Conservation (phyloP, 148 eudicot genomes). For the Rhododendron ferrugineum region DNA sequence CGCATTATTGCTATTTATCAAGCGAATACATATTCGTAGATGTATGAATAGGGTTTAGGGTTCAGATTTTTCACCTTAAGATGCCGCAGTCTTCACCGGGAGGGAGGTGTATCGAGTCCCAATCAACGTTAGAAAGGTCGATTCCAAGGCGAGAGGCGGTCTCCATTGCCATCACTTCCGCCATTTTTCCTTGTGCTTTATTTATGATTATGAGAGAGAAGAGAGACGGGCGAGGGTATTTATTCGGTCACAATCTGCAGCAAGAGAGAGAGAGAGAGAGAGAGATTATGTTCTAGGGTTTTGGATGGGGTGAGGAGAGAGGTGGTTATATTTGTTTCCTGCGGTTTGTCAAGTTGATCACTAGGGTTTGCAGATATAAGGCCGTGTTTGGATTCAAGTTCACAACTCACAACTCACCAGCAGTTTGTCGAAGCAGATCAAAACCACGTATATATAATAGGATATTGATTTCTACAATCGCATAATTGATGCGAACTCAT, state of each 20-base stretch:
- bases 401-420: too few species aligned
- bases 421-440: too few species aligned
- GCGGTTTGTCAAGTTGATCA: background rate
- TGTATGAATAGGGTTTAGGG: background rate
- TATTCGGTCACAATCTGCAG: background rate
- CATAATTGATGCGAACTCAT: too few species aligned
- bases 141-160: constrained; percentile 39
- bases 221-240: background rate
- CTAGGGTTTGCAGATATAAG: background rate
- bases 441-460: too few species aligned
- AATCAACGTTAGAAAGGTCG: constrained; percentile 38
- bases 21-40: background rate
- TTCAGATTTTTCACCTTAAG: constrained; percentile 30
- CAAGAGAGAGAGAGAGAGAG: background rate
- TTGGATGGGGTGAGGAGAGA: background rate
- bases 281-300: background rate
- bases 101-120: constrained; percentile 45
- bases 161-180: constrained; percentile 31
- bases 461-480: too few species aligned
- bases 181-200: constrained; percentile 15
- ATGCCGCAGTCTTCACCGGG: constrained; percentile 63
- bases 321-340: background rate
- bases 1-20: background rate
- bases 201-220: background rate
- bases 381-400: too few species aligned